Percentiles rank a stretch among this genome's conserved stretches.
phyloP scores from a whole-genome alignment of 192 early-diverging fungal species.

The Ambispora gerdemannii region DNA sequence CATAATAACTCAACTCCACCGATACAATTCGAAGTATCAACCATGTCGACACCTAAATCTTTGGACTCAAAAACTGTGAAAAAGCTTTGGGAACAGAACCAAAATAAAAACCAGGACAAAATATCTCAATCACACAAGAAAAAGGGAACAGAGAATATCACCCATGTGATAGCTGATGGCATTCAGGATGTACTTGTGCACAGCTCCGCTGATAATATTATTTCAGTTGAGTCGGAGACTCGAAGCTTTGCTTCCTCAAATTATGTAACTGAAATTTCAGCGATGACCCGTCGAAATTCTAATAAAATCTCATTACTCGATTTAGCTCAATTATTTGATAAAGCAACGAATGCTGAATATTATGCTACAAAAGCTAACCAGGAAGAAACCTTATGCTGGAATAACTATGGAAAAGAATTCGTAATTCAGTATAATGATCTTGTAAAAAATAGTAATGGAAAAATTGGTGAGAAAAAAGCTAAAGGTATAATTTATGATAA shows the following conservation, averaged over 20 bases:
- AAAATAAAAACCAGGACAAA: slow-evolving; percentile 24
- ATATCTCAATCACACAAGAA: slow-evolving; percentile 22
- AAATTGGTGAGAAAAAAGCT: slow-evolving; percentile 8
- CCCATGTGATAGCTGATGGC: too few relatives aligned
- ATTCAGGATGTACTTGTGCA: too few relatives aligned
- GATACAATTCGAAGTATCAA: slow-evolving; percentile 15
- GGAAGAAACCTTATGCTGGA: too few relatives aligned
- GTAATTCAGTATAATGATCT: slow-evolving; percentile 26
- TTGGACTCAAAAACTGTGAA: slow-evolving; percentile 20
- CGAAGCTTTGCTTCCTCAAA: too few relatives aligned
- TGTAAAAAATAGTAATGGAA: slow-evolving; percentile 20
- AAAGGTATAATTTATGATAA: slow-evolving; percentile 25
- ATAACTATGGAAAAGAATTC: slow-evolving; percentile 20
- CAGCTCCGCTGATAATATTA: too few relatives aligned
- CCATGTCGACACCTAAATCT: slow-evolving; percentile 21
- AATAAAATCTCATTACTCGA: slow-evolving; percentile 10
- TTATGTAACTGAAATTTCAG: slow-evolving; percentile 26
- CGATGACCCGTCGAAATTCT: slow-evolving; percentile 10
- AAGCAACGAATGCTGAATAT: too few relatives aligned
- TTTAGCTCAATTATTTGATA: too few relatives aligned
- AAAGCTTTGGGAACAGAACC: slow-evolving; percentile 4
- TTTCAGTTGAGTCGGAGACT: too few relatives aligned
- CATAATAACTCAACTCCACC: slow-evolving; percentile 22
- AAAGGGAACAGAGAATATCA: slow-evolving; percentile 28
- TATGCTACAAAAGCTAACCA: too few relatives aligned